Base-by-base conservation (phyloP, 176 grass and related monocot genomes). In the Metroxylon sagu region DNA sequence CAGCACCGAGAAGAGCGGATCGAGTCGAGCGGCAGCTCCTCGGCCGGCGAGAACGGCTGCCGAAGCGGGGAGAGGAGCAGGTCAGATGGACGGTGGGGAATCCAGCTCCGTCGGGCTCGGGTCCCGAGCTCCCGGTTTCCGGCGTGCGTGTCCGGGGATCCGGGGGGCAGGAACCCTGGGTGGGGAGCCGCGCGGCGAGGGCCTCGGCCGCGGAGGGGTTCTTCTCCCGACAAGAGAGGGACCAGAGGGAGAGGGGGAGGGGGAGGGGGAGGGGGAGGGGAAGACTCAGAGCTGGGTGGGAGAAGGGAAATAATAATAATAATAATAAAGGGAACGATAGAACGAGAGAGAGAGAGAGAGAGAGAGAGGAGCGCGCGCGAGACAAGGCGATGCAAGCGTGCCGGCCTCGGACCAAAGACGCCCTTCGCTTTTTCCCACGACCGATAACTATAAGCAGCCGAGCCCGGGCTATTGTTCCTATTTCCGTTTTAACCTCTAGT, bases 151-250 rank as follows among this genome's bases (percentile, higher is more conserved):
- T 43, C 35, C 35, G 35, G 35, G 35, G 14, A 43, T 43, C 8
- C 26, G 26, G 58, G 58, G 35, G 27, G 17, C 28, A 29, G 4
- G 17, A 35, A 60, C 16, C 58, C 29, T 60, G n/a, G 16, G 17
- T 14, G 35, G 35, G 35, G 8, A 43, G 35, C 35, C 48, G 52
- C 62, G 26, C 68, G 57, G 43, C 31, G 66, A 43, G 26, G 48
- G 28, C 27, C 52, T 66, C 25, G 58, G 58, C 17, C 17, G 3
- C 18, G 58, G 28, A 17, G 18, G 27, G 28, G 26, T 57, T 25
- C 18, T 57, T 25, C 26, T n/a, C 62, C 71, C 73, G 74, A 77
- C 74, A 77, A 63, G 66, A 62, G 64, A 69, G 56, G 49, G 74
- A 77, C 74, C 67, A 77, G 61, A 53, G 39, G 55, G 56, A 28